Conservation (phyloP, 2,329 filamentous ascomycete species). For the Coniochaeta prunicola region DNA sequence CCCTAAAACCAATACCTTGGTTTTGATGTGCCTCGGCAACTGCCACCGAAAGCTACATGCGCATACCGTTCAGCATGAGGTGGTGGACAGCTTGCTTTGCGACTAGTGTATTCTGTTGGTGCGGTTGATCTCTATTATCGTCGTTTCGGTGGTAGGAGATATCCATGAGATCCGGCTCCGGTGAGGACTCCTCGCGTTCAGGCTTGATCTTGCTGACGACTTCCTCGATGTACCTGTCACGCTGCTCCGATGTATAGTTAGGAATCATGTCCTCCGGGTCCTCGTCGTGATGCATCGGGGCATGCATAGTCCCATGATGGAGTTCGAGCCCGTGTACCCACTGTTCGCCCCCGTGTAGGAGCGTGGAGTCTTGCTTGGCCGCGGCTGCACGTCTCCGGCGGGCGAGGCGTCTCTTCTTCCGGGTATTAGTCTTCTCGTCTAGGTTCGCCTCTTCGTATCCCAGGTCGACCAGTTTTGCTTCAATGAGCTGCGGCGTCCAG, state of each 20-base stretch:
- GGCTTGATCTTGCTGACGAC: slow-evolving; percentile 14
- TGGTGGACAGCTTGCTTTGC: neutral
- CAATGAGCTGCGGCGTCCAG: slow-evolving; percentile 42
- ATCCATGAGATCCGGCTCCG: neutral
- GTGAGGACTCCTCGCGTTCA: slow-evolving; percentile 11
- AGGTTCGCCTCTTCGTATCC: slow-evolving; percentile 38
- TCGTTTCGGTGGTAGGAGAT: neutral
- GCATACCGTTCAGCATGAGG: neutral
- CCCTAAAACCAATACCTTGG: neutral
- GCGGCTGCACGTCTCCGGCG: slow-evolving; percentile 5
- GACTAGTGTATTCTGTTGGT: neutral
- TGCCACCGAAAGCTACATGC: neutral
- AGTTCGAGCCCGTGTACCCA: slow-evolving; percentile 17
- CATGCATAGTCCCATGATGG: slow-evolving; percentile 6
- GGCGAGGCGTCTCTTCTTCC: slow-evolving; percentile 26
- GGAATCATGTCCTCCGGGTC: slow-evolving; percentile 12
- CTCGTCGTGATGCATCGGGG: slow-evolving; percentile 3
- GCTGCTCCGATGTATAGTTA: slow-evolving; percentile 22
- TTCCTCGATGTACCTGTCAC: slow-evolving; percentile 21
- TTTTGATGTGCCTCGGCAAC: neutral
- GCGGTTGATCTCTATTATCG: neutral
- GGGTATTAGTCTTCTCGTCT: slow-evolving; percentile 29
- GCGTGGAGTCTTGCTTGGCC: neutral
- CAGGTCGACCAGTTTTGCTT: slow-evolving; percentile 40
- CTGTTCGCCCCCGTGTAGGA: slow-evolving; percentile 10